Evolutionary conservation across 768 basidiomycete genomes (phyloP), one percentile per base, ranked within the genome.

Genomic region (Termitomyces sp.): DNA sequence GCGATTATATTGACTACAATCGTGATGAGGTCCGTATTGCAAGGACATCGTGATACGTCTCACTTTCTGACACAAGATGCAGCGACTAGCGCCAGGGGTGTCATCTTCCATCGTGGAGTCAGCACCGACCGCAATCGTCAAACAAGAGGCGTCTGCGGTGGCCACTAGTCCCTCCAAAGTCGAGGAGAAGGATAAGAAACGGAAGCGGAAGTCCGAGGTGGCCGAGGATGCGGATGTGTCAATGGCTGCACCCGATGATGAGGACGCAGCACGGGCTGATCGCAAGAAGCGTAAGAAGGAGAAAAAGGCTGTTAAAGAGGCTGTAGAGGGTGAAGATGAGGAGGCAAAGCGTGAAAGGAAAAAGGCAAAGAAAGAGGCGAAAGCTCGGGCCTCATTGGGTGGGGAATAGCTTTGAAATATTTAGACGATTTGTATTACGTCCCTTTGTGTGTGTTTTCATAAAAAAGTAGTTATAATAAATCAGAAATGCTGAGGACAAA

Each of bases 1-100:
- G 86, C 59, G 92, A 93, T 67, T 98, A 99, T 69, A 83, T 96
- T 53, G 97, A 99, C 70, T 98, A 96, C 72, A 87, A 80, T 61
- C 86, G 89, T 46, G 88, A 88, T 48, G 72, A 76, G 61, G 64
- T 62, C 68, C 49, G 68, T 67, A 53, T 60, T 64, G 22, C 59
- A 48, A 36, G 1, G 59, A 34, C 37, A 50, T 43, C 39, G 1
- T 5, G 58, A 55, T 22, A 59, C 58, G 32, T 14, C 63, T 43
- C 59, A 27, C 48, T 56, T 48, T 61, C 59, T 53, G 27, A 64
- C 51, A 54, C 37, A 39, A 41, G 42, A 26, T 46, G 31, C 47
- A 58, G 62, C 60, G 77, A 59, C 71, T 76, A 47, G 60, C 69
- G 12, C 70, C 78, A n/a, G 72, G 79, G 22, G 67, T 75, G 3